Percentiles rank a stretch among this genome's conserved stretches.
phyloP scores from a whole-genome alignment of 768 basidiomycete genomes.

The Boletus rubropictus region DNA sequence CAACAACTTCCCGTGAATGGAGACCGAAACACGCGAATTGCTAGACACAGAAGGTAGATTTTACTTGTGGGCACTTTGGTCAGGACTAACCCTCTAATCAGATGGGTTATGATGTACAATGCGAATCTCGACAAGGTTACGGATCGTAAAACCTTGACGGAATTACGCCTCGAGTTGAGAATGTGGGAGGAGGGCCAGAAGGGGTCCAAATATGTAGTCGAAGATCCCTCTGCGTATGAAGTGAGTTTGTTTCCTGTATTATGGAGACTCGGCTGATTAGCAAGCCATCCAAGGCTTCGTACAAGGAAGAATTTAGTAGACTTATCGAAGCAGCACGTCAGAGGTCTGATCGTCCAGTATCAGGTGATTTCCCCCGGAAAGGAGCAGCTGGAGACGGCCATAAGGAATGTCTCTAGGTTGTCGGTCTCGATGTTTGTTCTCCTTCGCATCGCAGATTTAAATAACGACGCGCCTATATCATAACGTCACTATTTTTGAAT shows the following conservation, averaged over 20 bases:
- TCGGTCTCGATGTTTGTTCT: neutral
- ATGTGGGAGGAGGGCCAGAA: slow-evolving; percentile 53
- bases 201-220: slow-evolving; percentile 29
- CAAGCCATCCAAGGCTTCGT: slow-evolving; percentile 11
- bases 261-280: neutral
- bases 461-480: neutral
- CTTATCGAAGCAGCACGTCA: slow-evolving; percentile 34
- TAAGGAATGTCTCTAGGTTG: slow-evolving; percentile 23
- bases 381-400: slow-evolving; percentile 35
- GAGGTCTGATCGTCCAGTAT: slow-evolving; percentile 21
- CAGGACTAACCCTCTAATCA: slow-evolving; percentile 20
- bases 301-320: slow-evolving; percentile 31
- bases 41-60: slow-evolving; percentile 56
- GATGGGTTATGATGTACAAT: slow-evolving; percentile 68
- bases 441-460: neutral
- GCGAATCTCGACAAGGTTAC: slow-evolving; percentile 59
- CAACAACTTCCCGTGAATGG: slow-evolving; percentile 48
- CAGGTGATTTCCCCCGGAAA: neutral
- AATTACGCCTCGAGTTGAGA: slow-evolving; percentile 49
- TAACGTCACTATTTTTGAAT: neutral
- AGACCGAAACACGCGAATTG: slow-evolving; percentile 45
- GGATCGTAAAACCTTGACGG: slow-evolving; percentile 41
- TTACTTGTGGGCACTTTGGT: too few relatives aligned
- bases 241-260: slow-evolving; percentile 23
- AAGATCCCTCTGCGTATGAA: slow-evolving; percentile 36